Percentiles rank a stretch among this genome's conserved stretches.
These are phyloP conservation scores for Asterophora parasitica DNA, from an alignment of 768 basidiomycete genomes.

Conservation along the genomic window DNA sequence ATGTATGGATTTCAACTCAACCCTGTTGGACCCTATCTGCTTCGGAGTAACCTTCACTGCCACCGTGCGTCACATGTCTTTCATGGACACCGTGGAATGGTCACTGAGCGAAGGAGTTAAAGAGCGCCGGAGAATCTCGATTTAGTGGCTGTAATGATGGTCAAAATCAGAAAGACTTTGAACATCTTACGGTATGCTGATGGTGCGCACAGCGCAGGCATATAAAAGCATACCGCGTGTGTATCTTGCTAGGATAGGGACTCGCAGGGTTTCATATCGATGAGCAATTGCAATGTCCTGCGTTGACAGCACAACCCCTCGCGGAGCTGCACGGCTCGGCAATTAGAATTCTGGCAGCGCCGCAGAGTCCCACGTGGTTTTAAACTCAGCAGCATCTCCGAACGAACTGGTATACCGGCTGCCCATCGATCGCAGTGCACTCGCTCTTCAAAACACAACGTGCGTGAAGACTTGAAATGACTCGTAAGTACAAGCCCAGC, in stretches of 20 bases:
- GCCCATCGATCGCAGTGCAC: not conserved
- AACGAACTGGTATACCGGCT: slow-evolving; percentile 11
- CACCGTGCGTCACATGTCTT: slow-evolving; percentile 25
- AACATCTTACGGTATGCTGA: slow-evolving; percentile 9
- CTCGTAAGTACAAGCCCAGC: slow-evolving; percentile 41
- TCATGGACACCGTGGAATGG: slow-evolving; percentile 3
- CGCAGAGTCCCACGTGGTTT: slow-evolving; percentile 14
- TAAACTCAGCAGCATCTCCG: slow-evolving; percentile 20
- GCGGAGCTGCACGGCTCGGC: slow-evolving; percentile 13
- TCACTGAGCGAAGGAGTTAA: slow-evolving; percentile 4
- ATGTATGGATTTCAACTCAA: slow-evolving; percentile 1
- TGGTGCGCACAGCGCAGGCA: slow-evolving; percentile 7
- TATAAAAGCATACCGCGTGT: slow-evolving; percentile 5
- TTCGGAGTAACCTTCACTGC: slow-evolving; percentile 34
- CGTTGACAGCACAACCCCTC: not conserved
- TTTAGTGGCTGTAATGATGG: slow-evolving; percentile 11
- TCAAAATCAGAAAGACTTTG: slow-evolving; percentile 10
- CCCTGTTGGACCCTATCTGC: slow-evolving; percentile 13
- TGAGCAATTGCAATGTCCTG: not conserved
- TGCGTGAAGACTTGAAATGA: slow-evolving; percentile 41
- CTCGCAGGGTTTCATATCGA: not conserved
- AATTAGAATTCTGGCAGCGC: slow-evolving; percentile 4
- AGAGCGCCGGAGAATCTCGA: slow-evolving; percentile 14
- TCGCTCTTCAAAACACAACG: slow-evolving; percentile 8
- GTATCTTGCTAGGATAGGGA: not conserved